Evolutionary conservation across 148 eudicot species (phyloP).

Genomic region (Beta vulgaris): DNA sequence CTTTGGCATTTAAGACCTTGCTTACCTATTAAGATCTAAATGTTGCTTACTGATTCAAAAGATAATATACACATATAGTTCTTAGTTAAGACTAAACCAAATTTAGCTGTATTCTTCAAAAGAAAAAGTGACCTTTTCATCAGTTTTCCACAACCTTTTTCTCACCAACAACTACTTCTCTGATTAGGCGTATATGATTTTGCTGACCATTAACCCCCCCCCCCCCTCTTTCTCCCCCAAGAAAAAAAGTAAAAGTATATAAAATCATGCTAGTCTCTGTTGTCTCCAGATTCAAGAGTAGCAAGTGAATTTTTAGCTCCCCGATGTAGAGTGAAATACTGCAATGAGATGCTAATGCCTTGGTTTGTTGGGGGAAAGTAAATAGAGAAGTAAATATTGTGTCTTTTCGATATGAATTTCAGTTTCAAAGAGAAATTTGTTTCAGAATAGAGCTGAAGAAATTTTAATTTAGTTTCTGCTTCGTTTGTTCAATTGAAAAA

Average conservation of each 20-base stretch:
- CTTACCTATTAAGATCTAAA: too few species aligned
- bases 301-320: not conserved
- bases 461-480: too few species aligned
- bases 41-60: too few species aligned
- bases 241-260: too few species aligned
- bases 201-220: too few species aligned
- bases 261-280: not conserved
- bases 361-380: not conserved
- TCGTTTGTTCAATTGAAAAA: not conserved
- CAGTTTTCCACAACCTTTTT: not conserved
- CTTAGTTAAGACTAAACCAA: too few species aligned
- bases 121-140: not conserved
- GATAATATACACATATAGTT: too few species aligned
- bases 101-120: not conserved
- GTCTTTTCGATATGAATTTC: not conserved
- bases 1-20: not conserved
- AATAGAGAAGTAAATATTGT: not conserved
- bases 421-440: not conserved
- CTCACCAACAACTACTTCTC: not conserved
- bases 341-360: not conserved
- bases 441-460: not conserved
- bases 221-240: too few species aligned
- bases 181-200: not conserved
- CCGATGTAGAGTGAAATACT: not conserved
- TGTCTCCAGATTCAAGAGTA: not conserved